Evolutionary conservation across 2,329 filamentous ascomycete species (phyloP), one percentile per base, ranked within the genome.

Genomic region (Calonectria fujianensis): DNA sequence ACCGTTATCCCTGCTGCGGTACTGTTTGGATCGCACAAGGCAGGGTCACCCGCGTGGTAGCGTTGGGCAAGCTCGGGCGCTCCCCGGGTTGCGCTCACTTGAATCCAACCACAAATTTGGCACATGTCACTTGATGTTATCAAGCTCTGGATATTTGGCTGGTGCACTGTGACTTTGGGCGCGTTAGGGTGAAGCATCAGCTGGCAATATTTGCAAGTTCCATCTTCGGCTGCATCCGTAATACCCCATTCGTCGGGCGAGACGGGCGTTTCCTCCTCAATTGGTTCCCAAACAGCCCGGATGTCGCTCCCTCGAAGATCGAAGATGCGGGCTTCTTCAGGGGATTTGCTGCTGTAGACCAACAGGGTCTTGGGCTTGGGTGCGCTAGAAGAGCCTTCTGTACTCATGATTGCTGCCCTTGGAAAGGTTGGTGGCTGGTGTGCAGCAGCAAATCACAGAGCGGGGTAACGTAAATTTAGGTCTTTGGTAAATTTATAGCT

Each of bases 201-300:
- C 29, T 68, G 65, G 50, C 65, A 68, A 32, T 68, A 68, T 41
- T 68, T 68, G 50, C 65, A 68, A 24, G 32, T n/a, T 11, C 65
- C 50, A 32, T 68, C 50, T 32, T 37, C 13, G 4, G 27, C 54
- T 54, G 65, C 37, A 18, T 24, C 54, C 20, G 65, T 45, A n/a
- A 68, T 29, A 18, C 50, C 65, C 65, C 65, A 68, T 54, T 68
- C 65, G 10, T 68, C 65, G 18, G 65, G 65, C 3, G 35, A 68
- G 6, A 31, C 65, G 4, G 65, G 48, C 10, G 16, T 20, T 41
- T 45, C 32, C 16, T 51, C 48, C 31, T 68, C 16, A 13, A 24
- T 50, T 4, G 45, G 31, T 13, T 14, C 31, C 29, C n/a, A 54
- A 16, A 54, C 3, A 20, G n/a, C 16, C 16, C 31, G 27, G n/a